phyloP scores from a whole-genome alignment of 805 yeast species.

The Saccharomycopsis olivae region DNA sequence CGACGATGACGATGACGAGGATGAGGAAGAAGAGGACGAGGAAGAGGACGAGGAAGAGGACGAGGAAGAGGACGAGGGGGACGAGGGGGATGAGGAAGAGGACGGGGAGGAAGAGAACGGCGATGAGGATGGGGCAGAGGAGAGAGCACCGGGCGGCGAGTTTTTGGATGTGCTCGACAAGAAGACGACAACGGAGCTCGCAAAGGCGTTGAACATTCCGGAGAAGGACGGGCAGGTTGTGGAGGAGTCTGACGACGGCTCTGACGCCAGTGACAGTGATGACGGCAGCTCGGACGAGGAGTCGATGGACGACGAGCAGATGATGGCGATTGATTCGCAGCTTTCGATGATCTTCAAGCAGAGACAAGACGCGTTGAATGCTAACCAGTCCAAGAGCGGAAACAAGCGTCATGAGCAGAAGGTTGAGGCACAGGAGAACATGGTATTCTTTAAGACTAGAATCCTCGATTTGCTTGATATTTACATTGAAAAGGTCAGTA shows the following conservation, averaged over 20 bases:
- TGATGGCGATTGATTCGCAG: conserved; percentile 88
- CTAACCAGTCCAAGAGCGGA: conserved; percentile 39
- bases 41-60: conserved; percentile 15
- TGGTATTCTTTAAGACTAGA: conserved; percentile 68
- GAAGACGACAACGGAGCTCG: conserved; percentile 16
- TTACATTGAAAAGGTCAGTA: conserved; percentile 37
- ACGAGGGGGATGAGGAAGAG: conserved; percentile 14
- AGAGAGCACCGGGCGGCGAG: conserved; percentile 8
- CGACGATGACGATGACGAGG: conserved; percentile 28
- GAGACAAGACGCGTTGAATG: conserved; percentile 54
- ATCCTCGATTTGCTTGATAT: conserved; percentile 68
- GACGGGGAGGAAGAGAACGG: conserved; percentile 16
- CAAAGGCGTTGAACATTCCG: conserved; percentile 17
- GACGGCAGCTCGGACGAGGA: conserved; percentile 39
- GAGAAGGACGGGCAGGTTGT: conserved; percentile 1
- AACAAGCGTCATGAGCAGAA: conserved; percentile 63
- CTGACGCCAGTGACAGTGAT: conserved; percentile 31
- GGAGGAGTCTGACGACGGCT: conserved; percentile 31
- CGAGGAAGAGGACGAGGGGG: conserved; percentile 14
- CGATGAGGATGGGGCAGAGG: conserved; percentile 6
- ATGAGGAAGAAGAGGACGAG: conserved; percentile 22
- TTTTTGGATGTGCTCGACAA: conserved; percentile 16
- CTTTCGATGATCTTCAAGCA: conserved; percentile 76
- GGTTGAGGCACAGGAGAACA: conserved; percentile 68
- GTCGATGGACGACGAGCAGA: conserved; percentile 45